phyloP scores from a whole-genome alignment of 2,329 filamentous ascomycete genomes.

The Salinomyces thailandicus region DNA sequence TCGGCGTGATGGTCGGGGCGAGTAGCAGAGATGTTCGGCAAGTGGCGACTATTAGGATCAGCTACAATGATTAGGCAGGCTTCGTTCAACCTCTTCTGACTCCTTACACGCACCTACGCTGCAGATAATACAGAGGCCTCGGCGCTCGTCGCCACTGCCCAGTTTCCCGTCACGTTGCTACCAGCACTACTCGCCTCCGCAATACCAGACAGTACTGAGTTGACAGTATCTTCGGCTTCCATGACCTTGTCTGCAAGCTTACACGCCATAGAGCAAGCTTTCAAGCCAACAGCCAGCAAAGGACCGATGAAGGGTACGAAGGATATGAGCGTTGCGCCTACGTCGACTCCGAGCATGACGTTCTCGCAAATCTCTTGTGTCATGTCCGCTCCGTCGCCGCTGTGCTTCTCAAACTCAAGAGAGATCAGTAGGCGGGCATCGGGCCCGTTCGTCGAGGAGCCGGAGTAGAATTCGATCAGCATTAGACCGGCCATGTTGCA shows the following conservation, averaged over 20 bases:
- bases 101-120: no score
- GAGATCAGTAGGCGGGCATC: neutral
- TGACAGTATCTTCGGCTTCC: neutral
- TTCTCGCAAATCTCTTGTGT: neutral
- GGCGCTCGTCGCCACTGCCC: no score
- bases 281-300: neutral
- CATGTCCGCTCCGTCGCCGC: neutral
- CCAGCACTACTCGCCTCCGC: no score
- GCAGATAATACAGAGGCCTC: no score
- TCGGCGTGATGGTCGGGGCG: slow-evolving; percentile 8
- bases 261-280: neutral
- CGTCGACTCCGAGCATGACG: neutral
- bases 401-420: neutral
- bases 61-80: no score
- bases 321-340: neutral
- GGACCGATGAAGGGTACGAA: neutral
- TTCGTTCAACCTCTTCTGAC: no score
- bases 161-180: no score
- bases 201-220: no score
- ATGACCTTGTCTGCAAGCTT: neutral
- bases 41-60: no score
- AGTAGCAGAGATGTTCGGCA: slow-evolving; percentile 1
- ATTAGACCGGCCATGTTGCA: neutral
- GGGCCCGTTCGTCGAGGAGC: neutral
- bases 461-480: neutral